Conservation (phyloP, 805 yeast genomes). For the Suhomyces vadensis region DNA sequence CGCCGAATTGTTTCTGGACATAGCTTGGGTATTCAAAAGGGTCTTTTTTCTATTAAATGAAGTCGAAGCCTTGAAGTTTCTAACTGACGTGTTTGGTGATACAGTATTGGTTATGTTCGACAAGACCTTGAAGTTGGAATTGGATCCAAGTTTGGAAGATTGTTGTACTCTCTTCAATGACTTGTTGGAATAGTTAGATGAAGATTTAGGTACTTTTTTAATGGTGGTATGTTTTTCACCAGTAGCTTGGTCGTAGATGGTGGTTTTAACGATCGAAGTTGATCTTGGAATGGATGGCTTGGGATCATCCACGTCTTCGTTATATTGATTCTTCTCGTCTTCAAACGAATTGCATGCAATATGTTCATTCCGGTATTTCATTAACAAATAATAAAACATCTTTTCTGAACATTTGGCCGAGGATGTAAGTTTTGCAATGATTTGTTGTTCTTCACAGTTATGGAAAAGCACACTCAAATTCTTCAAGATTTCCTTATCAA, state of each 20-base stretch:
- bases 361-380: slow-evolving; percentile 75
- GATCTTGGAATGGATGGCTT: slow-evolving; percentile 40
- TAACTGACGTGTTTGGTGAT: slow-evolving; percentile 18
- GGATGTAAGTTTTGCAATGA: slow-evolving; percentile 54
- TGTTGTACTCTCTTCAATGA: slow-evolving; percentile 17
- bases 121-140: slow-evolving; percentile 22
- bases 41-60: slow-evolving; percentile 38
- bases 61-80: slow-evolving; percentile 38
- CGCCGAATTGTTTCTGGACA: slow-evolving; percentile 3
- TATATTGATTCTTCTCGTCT: slow-evolving; percentile 16
- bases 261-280: slow-evolving; percentile 42
- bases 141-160: neutral
- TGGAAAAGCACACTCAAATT: slow-evolving; percentile 81
- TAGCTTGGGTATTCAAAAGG: slow-evolving; percentile 24
- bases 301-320: slow-evolving; percentile 25
- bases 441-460: slow-evolving; percentile 59
- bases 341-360: slow-evolving; percentile 14
- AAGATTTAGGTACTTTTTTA: slow-evolving; percentile 23
- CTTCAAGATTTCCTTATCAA: slow-evolving; percentile 73
- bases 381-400: slow-evolving; percentile 72
- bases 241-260: slow-evolving; percentile 29
- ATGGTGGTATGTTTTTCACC: slow-evolving; percentile 25
- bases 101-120: slow-evolving; percentile 36
- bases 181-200: slow-evolving; percentile 24
- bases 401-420: slow-evolving; percentile 71